phyloP scores from a whole-genome alignment of 2,329 filamentous ascomycete genomes.

The Aspergillus versicolor region DNA sequence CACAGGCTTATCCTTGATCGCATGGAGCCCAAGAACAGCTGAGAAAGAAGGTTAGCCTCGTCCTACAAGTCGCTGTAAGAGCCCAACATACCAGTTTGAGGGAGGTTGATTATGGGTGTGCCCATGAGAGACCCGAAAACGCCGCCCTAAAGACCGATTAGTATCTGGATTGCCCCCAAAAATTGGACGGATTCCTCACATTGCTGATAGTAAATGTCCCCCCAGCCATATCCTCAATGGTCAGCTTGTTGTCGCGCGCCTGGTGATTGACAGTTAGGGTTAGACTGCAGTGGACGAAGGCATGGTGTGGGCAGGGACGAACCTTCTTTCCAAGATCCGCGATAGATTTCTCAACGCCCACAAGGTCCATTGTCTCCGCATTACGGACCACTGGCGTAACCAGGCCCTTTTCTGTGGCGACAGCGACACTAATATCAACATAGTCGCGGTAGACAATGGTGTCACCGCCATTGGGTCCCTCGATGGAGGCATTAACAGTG shows the following conservation, averaged over 20 bases:
- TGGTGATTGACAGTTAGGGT: slow-evolving; percentile 34
- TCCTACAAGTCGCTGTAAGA: background rate
- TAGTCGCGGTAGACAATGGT: slow-evolving; percentile 98
- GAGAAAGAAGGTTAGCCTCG: slow-evolving; percentile 21
- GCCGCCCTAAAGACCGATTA: slow-evolving; percentile 57
- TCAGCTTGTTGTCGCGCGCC: slow-evolving; percentile 94
- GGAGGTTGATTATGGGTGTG: slow-evolving; percentile 96
- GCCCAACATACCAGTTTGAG: slow-evolving; percentile 66
- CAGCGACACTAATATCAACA: slow-evolving; percentile 94
- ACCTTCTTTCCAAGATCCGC: slow-evolving; percentile 96
- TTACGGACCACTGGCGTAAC: slow-evolving; percentile 97
- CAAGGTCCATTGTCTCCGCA: slow-evolving; percentile 80
- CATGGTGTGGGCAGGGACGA: slow-evolving; percentile 1
- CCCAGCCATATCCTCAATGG: slow-evolving; percentile 98
- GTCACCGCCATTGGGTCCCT: slow-evolving; percentile 90
- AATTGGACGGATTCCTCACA: slow-evolving; percentile 40
- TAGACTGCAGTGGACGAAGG: background rate
- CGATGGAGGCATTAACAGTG: slow-evolving; percentile 92
- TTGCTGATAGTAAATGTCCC: slow-evolving; percentile 98
- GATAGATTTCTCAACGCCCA: slow-evolving; percentile 87
- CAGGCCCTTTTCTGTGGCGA: slow-evolving; percentile 94
- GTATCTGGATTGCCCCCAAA: background rate
- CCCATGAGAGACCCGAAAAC: slow-evolving; percentile 98
- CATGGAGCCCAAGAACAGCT: slow-evolving; percentile 86
- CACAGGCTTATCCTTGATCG: slow-evolving; percentile 91